These are phyloP conservation scores for Candida piceae DNA, from an alignment of 805 yeast species.

Conservation along the genomic window DNA sequence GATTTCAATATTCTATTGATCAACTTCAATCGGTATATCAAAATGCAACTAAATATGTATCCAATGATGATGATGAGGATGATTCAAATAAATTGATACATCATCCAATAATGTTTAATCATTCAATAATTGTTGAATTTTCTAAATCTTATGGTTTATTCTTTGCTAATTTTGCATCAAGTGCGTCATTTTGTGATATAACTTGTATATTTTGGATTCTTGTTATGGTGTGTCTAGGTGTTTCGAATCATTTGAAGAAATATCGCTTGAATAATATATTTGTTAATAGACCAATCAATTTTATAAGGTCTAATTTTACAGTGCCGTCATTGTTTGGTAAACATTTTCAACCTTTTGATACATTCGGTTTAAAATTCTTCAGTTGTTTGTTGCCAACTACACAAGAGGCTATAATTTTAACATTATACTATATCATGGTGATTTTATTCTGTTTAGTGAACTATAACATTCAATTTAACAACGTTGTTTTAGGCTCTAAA, in stretches of 20 bases:
- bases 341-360: conserved; percentile 22
- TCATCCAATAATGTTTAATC: conserved; percentile 14
- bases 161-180: conserved; percentile 15
- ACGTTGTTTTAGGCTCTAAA: conserved; percentile 14
- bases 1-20: conserved; percentile 1
- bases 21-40: conserved; percentile 3
- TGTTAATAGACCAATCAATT: conserved; percentile 6
- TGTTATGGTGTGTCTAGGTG: conserved; percentile 10
- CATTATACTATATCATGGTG: conserved; percentile 11
- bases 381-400: conserved; percentile 25
- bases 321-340: conserved; percentile 17
- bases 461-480: conserved; percentile 10
- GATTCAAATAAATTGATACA: no score
- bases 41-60: conserved; percentile 14
- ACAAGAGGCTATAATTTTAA: conserved; percentile 20
- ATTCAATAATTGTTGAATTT: conserved; percentile 4
- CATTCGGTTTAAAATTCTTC: conserved; percentile 14
- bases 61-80: no score
- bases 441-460: conserved; percentile 7
- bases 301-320: conserved; percentile 14
- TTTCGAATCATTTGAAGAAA: conserved; percentile 13
- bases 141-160: conserved; percentile 16
- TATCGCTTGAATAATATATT: conserved; percentile 6
- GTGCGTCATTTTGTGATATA: conserved; percentile 11
- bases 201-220: conserved; percentile 22